These are phyloP conservation scores for Candida chilensis DNA, from an alignment of 805 yeast species.

Conservation along the genomic window DNA sequence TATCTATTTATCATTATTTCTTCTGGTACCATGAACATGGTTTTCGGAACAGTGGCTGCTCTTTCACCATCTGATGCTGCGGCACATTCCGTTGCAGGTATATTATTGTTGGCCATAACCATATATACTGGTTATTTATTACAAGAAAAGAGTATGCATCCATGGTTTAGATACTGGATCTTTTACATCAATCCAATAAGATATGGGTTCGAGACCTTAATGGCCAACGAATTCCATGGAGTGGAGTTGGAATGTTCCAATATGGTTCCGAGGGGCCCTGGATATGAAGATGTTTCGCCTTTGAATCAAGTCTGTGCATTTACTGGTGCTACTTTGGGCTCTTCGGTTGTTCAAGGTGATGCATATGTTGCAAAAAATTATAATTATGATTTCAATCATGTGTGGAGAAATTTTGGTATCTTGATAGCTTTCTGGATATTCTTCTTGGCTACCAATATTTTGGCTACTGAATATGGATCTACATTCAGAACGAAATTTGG, in stretches of 20 bases:
- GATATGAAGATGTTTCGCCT: constrained; percentile 17
- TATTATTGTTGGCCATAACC: constrained; percentile 26
- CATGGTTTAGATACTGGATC: constrained; percentile 33
- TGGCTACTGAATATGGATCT: constrained; percentile 16
- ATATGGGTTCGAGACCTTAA: constrained; percentile 26
- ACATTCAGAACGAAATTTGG: constrained; percentile 13
- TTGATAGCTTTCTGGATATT: constrained; percentile 12
- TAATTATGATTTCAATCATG: constrained; percentile 28
- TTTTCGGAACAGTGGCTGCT: constrained; percentile 26
- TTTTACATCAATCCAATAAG: constrained; percentile 31
- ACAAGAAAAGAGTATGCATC: constrained; percentile 28
- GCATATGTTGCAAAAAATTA: constrained; percentile 39
- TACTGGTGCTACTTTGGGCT: constrained; percentile 53
- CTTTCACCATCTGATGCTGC: constrained; percentile 27
- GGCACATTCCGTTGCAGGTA: constrained; percentile 35
- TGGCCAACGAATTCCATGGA: constrained; percentile 23
- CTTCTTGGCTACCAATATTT: constrained; percentile 8
- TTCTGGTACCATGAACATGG: constrained; percentile 3
- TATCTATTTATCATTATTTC: constrained; percentile 18
- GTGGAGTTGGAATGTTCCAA: constrained; percentile 17
- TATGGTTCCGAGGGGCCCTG: constrained; percentile 26
- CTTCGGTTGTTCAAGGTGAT: constrained; percentile 47
- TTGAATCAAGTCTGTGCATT: constrained; percentile 44
- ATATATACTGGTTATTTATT: constrained; percentile 33
- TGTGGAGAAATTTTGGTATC: constrained; percentile 25